Evolutionary conservation across 2,329 filamentous ascomycete genomes (phyloP), one percentile per base, ranked within the genome.

Genomic region (Chrysoporthe austroafricana): DNA sequence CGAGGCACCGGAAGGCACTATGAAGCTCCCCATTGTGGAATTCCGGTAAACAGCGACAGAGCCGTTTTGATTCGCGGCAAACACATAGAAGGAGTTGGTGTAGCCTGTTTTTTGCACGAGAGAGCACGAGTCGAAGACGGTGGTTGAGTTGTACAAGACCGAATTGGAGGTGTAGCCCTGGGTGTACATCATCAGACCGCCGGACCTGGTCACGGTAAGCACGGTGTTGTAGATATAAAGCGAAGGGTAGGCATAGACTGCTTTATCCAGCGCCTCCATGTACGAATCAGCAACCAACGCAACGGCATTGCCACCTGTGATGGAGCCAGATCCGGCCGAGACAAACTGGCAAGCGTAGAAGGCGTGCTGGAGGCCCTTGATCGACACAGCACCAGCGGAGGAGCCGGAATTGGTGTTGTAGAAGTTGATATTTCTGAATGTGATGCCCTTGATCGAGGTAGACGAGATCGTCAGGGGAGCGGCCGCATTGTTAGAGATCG

Each of bases 331-430:
- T 16, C 81, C 80, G 0, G 78, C 76, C 6, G 80, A 77, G 4
- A 83, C 71, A 5, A 84, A 76, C 21, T 80, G 77, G 54, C 81
- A 83, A n/a, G 76, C 74, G 69, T 84, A 83, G 63, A 82, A 80
- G 2, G 77, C 79, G 36, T 80, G 78, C 5, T 82, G 79, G 18
- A 70, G 73, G 18, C 82, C 81, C 18, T 76, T 73, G 42, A 80
- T 71, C 8, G 71, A 75, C 2, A 78, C 73, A 1, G 75, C 77
- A 11, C 73, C 72, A n/a, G 74, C 73, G 3, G 71, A 68, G 8
- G 73, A 73, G 2, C 69, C 59, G 8, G 75, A 71, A 44, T 71
- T 73, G 13, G 72, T 73, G 67, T 78, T 79, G 69, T 74, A 68
- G 61, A 82, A 78, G 71, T 82, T 80, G 70, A 82, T 71, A 56